Base-by-base conservation (phyloP, 148 eudicot genomes). In the Heliamphora exappendiculata region DNA sequence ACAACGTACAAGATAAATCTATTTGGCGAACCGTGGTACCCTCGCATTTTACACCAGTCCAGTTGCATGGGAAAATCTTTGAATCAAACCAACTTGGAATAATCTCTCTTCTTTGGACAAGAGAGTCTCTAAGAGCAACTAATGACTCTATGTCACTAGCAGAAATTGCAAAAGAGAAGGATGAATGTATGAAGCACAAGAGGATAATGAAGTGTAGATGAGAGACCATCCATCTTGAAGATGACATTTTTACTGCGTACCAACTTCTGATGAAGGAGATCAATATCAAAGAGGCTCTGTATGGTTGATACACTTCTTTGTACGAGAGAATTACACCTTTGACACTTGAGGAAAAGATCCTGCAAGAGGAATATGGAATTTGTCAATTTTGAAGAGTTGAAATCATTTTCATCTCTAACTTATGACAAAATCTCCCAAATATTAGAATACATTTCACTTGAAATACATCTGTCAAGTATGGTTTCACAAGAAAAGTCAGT, bases 11-110 rank as follows among this genome's bases (percentile, higher is more conserved):
- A 9, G 93, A 81, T 31, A 92, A 58, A 78, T 89, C 75, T 31
- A 94, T 79, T 50, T 78, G 82, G 62, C 13, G 70, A 42, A 90
- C 92, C 44, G 45, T 66, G 7, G 79, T 66, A 24, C 84, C 90
- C 36, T 82, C 83, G 73, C 98, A 94, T 20, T 44, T 67, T 74
- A 94, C 84, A 29, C 98, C 95, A 26, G 85, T 85, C 93, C 91
- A 88, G 77, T 80, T 81, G 86, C 98, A 94, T 16, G 93, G 91
- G 67, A 87, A 78, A 45, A 73, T 72, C 29, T 81, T 76, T 14
- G 85, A 47, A 80, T 84, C 72, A 79, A 89, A 90, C 98, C 97
- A 94, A 59, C 84, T 81, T 3, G 93, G 84, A 71, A 90, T 82
- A 53, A 78, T 60, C 24, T 84, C 77, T 81, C 75, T 84, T 77